phyloP scores from a whole-genome alignment of 352 stramenopile species.

The Globisporangium heterothallicum region DNA sequence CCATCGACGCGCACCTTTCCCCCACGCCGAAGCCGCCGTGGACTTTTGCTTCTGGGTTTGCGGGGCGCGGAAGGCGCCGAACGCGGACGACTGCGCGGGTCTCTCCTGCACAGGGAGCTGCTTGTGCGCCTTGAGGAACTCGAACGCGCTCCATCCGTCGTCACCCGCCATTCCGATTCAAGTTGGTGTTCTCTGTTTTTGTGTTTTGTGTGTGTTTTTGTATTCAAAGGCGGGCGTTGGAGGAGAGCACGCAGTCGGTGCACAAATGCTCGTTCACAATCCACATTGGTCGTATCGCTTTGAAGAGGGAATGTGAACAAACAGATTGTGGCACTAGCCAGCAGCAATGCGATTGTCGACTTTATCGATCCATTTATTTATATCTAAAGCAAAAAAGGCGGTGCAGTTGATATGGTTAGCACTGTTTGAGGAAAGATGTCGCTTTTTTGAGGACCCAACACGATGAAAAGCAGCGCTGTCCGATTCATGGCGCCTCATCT shows the following conservation, averaged over 20 bases:
- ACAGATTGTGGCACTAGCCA: not conserved
- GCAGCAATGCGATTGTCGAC: not conserved
- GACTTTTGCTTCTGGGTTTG: slow-evolving; percentile 10
- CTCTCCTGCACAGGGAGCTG: slow-evolving; percentile 6
- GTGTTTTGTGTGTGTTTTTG: not conserved
- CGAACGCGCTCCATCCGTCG: slow-evolving; percentile 9
- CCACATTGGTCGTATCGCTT: not conserved
- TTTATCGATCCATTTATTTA: not conserved
- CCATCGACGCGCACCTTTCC: slow-evolving; percentile 44
- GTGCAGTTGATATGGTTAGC: too few relatives aligned
- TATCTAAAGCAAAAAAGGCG: too few relatives aligned
- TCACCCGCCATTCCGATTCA: slow-evolving; percentile 4
- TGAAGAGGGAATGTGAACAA: not conserved
- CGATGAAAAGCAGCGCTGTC: too few relatives aligned
- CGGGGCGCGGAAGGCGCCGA: slow-evolving; percentile 6
- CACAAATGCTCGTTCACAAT: too few relatives aligned
- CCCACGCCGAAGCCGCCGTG: slow-evolving; percentile 40
- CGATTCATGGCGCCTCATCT: not conserved
- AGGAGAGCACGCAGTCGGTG: not conserved
- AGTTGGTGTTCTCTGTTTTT: not conserved
- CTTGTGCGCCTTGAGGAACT: slow-evolving; percentile 11
- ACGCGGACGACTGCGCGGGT: not conserved
- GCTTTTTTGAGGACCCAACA: too few relatives aligned
- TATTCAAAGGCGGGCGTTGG: not conserved
- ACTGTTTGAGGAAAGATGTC: too few relatives aligned